These are phyloP conservation scores for Calocybe indica DNA, from an alignment of 768 basidiomycete species.

Conservation along the genomic window DNA sequence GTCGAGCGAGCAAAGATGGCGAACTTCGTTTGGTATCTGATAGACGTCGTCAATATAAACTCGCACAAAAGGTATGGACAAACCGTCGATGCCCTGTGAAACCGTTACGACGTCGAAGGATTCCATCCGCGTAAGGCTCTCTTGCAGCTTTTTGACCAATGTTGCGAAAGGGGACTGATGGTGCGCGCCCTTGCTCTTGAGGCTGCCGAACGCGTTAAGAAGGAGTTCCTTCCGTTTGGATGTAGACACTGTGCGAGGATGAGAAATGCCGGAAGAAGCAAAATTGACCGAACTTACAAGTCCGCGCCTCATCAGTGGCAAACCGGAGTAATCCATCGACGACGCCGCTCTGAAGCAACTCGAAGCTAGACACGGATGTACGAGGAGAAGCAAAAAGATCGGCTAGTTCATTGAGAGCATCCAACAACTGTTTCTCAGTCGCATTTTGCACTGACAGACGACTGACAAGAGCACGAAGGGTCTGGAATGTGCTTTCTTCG, in stretches of 20 bases:
- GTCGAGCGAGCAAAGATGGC: slow-evolving; percentile 86
- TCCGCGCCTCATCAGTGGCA: slow-evolving; percentile 61
- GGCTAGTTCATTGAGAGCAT: slow-evolving; percentile 69
- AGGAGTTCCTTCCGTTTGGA: slow-evolving; percentile 71
- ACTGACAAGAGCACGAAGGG: slow-evolving; percentile 59
- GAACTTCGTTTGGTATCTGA: slow-evolving; percentile 88
- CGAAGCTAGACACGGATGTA: slow-evolving; percentile 89
- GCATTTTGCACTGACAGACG: slow-evolving; percentile 49
- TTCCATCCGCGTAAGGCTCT: slow-evolving; percentile 92
- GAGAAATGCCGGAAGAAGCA: not conserved
- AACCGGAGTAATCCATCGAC: slow-evolving; percentile 83
- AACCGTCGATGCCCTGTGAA: slow-evolving; percentile 76
- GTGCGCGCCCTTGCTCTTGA: slow-evolving; percentile 36
- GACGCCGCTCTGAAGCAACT: slow-evolving; percentile 89
- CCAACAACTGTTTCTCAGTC: slow-evolving; percentile 57
- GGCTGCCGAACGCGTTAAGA: slow-evolving; percentile 67
- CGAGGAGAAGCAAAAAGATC: slow-evolving; percentile 71
- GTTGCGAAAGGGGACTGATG: slow-evolving; percentile 60
- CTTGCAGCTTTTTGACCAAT: slow-evolving; percentile 94
- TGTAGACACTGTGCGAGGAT: slow-evolving; percentile 43
- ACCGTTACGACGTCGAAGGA: slow-evolving; percentile 93
- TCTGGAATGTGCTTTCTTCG: slow-evolving; percentile 57
- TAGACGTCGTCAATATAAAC: slow-evolving; percentile 1
- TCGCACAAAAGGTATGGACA: slow-evolving; percentile 14
- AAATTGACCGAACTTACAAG: slow-evolving; percentile 34